Percentiles rank a stretch among this genome's conserved stretches.
These are phyloP conservation scores for Plasmopara muralis DNA, from an alignment of 352 stramenopile genomes.

Conservation along the genomic window DNA sequence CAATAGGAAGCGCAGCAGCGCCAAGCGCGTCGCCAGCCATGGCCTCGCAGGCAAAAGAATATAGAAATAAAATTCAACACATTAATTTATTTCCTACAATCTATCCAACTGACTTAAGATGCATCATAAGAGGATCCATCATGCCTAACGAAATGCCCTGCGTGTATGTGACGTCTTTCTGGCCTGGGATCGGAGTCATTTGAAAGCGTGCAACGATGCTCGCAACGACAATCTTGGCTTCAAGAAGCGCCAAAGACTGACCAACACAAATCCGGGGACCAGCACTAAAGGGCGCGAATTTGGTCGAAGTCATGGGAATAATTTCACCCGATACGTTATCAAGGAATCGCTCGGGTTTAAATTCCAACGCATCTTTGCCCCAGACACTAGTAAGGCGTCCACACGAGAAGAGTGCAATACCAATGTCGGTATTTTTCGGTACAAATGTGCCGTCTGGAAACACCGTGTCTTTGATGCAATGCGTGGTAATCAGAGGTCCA, in stretches of 20 bases:
- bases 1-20: constrained; percentile 37
- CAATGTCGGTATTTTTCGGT: background rate
- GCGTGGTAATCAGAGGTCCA: background rate
- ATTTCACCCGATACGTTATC: background rate
- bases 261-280: constrained; percentile 1
- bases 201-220: background rate
- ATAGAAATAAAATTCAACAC: no score
- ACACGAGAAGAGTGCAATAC: background rate
- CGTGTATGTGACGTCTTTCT: constrained; percentile 1
- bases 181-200: background rate
- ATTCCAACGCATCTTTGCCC: background rate
- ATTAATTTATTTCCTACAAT: no score
- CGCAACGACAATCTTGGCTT: constrained; percentile 2
- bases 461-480: constrained; percentile 1
- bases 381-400: constrained; percentile 1
- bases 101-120: background rate
- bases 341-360: constrained; percentile 1
- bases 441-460: constrained; percentile 1
- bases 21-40: constrained; percentile 10
- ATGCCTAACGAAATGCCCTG: constrained; percentile 4
- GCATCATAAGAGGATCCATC: constrained; percentile 9
- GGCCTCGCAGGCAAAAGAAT: background rate
- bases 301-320: background rate
- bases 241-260: background rate
- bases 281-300: background rate